Percentiles rank a stretch among this genome's conserved stretches.
Evolutionary conservation across 768 basidiomycete species (phyloP).

Genomic region (Daedalea quercina): DNA sequence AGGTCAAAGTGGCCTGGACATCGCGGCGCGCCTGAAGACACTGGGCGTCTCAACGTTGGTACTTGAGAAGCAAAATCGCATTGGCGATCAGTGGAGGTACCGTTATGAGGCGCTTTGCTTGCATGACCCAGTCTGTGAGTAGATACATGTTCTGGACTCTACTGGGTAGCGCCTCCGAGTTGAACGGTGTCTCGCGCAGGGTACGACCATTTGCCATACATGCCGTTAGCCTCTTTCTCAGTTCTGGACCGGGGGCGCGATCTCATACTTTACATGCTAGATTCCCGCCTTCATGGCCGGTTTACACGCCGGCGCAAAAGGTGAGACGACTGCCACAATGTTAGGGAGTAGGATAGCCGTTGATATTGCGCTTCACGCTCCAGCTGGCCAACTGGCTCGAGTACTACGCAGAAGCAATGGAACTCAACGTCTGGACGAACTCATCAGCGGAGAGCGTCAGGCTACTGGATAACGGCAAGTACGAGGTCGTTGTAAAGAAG

Average conservation of each 20-base stretch:
- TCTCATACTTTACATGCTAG: slow-evolving; percentile 19
- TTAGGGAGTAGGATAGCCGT: too few species aligned
- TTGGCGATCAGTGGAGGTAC: slow-evolving; percentile 62
- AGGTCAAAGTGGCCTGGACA: slow-evolving; percentile 47
- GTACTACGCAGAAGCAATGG: slow-evolving; percentile 50
- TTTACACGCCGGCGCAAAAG: slow-evolving; percentile 49
- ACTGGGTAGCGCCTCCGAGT: background rate
- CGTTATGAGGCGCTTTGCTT: slow-evolving; percentile 63
- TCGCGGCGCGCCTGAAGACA: slow-evolving; percentile 51
- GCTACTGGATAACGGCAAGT: slow-evolving; percentile 20
- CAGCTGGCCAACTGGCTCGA: slow-evolving; percentile 66
- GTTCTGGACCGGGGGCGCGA: background rate
- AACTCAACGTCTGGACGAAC: slow-evolving; percentile 55
- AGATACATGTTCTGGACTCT: background rate
- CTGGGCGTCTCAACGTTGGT: slow-evolving; percentile 45
- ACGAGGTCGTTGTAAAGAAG: slow-evolving; percentile 25
- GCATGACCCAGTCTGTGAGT: slow-evolving; percentile 65
- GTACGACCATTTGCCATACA: slow-evolving; percentile 45
- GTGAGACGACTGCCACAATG: slow-evolving; percentile 11
- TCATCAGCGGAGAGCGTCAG: slow-evolving; percentile 19
- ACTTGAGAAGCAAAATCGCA: slow-evolving; percentile 51
- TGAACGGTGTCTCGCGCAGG: slow-evolving; percentile 17
- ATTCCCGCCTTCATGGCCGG: slow-evolving; percentile 55
- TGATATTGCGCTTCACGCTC: too few species aligned
- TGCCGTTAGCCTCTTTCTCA: slow-evolving; percentile 32